These are phyloP conservation scores for Phylloboletellus chloephorus DNA, from an alignment of 1,284 basidiomycete genomes.

Conservation along the genomic window DNA sequence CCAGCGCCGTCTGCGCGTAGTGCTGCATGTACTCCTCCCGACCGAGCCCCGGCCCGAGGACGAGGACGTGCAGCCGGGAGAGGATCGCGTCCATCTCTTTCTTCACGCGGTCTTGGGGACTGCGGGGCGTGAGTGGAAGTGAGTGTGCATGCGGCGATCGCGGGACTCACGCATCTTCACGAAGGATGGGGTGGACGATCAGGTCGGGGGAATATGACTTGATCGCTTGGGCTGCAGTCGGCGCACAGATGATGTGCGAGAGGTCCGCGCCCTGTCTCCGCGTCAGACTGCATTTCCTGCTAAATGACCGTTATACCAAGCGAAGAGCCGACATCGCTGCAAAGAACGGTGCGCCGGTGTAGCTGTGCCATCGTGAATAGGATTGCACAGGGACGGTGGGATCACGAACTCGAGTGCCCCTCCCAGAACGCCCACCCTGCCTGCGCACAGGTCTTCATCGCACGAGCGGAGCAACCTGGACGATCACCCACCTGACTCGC, in stretches of 20 bases:
- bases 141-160: background rate
- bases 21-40: slow-evolving; percentile 86
- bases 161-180: slow-evolving; percentile 45
- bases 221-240: slow-evolving; percentile 84
- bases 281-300: background rate
- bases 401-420: slow-evolving; percentile 78
- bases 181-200: slow-evolving; percentile 91
- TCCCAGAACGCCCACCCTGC: slow-evolving; percentile 89
- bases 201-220: slow-evolving; percentile 95
- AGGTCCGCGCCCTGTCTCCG: slow-evolving; percentile 77
- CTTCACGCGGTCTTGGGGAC: slow-evolving; percentile 45
- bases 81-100: slow-evolving; percentile 67
- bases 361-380: slow-evolving; percentile 41
- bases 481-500: slow-evolving; percentile 73
- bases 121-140: slow-evolving; percentile 20
- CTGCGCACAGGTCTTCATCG: slow-evolving; percentile 33
- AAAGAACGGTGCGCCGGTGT: slow-evolving; percentile 96
- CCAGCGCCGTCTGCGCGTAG: slow-evolving; percentile 58
- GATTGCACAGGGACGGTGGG: background rate
- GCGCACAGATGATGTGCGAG: slow-evolving; percentile 95
- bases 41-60: slow-evolving; percentile 91
- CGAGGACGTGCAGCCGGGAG: slow-evolving; percentile 82
- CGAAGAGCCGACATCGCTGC: slow-evolving; percentile 83
- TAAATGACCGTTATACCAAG: slow-evolving; percentile 48
- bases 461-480: background rate